Percentiles rank a stretch among this genome's conserved stretches.
These are phyloP conservation scores for Canariomyces notabilis DNA, from an alignment of 2,329 filamentous ascomycete species.

Conservation along the genomic window DNA sequence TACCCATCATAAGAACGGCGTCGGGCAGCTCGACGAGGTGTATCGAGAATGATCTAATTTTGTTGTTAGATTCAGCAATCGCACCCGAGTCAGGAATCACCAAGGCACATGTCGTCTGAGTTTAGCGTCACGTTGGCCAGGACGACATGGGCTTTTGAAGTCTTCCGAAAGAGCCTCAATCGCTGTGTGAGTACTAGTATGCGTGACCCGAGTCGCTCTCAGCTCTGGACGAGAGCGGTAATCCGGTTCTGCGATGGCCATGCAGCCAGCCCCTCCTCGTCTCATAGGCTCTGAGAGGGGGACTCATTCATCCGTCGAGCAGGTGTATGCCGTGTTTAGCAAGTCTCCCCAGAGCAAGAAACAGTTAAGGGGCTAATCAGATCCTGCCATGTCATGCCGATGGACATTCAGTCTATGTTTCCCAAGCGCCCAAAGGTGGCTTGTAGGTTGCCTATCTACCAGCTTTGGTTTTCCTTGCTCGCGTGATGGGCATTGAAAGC, in stretches of 20 bases:
- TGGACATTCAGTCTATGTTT: neutral
- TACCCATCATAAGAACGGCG: neutral
- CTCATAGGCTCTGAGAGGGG: neutral
- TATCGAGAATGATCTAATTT: no score
- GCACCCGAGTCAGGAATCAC: no score
- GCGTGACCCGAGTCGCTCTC: neutral
- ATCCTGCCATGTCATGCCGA: neutral
- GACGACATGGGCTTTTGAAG: neutral
- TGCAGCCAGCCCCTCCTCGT: neutral
- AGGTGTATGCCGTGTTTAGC: neutral
- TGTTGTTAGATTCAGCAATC: no score
- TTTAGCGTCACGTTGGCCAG: neutral
- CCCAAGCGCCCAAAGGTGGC: neutral
- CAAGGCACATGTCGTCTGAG: no score
- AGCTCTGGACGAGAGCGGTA: no score
- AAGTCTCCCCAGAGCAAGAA: neutral
- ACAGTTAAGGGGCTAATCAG: neutral
- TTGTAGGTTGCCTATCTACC: no score
- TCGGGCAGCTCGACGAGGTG: neutral
- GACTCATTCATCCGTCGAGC: neutral
- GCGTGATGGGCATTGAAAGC: no score
- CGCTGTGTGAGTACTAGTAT: no score
- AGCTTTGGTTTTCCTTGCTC: no score
- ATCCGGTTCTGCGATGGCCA: neutral
- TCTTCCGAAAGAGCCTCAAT: neutral